Conservation (phyloP, 2,329 filamentous ascomycete species). For the Botrytis fabae region DNA sequence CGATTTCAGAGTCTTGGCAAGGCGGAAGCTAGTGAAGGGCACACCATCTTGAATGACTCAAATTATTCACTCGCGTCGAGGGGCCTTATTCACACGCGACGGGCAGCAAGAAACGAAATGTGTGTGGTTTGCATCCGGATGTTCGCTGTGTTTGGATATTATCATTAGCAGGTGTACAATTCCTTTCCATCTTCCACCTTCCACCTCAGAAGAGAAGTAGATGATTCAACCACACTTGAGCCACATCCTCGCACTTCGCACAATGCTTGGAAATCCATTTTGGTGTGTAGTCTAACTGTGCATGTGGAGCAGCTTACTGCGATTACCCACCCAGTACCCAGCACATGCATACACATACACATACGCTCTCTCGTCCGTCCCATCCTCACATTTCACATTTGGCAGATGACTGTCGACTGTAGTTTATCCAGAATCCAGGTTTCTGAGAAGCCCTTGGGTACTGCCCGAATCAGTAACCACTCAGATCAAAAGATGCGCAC, state of each 20-base stretch:
- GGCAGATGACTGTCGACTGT: background rate
- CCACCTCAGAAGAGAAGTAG: no score
- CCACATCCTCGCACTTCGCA: no score
- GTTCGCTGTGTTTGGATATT: no score
- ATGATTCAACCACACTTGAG: no score
- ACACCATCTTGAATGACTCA: background rate
- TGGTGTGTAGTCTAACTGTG: background rate
- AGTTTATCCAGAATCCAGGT: background rate
- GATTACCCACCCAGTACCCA: no score
- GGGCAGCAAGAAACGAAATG: no score
- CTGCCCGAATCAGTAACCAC: background rate
- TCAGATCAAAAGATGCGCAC: background rate
- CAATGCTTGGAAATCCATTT: background rate
- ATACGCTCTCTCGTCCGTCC: no score
- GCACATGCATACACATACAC: no score
- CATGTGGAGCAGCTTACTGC: background rate
- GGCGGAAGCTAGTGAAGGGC: background rate
- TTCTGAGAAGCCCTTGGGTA: no score
- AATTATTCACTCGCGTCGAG: background rate
- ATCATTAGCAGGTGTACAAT: no score
- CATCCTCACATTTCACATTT: background rate
- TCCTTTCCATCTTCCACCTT: no score
- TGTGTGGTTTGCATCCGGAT: no score
- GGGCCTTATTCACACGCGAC: background rate
- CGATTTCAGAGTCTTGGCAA: background rate